Evolutionary conservation across 23 red algal genomes (phyloP).

Genomic region (Chondrus crispus): DNA sequence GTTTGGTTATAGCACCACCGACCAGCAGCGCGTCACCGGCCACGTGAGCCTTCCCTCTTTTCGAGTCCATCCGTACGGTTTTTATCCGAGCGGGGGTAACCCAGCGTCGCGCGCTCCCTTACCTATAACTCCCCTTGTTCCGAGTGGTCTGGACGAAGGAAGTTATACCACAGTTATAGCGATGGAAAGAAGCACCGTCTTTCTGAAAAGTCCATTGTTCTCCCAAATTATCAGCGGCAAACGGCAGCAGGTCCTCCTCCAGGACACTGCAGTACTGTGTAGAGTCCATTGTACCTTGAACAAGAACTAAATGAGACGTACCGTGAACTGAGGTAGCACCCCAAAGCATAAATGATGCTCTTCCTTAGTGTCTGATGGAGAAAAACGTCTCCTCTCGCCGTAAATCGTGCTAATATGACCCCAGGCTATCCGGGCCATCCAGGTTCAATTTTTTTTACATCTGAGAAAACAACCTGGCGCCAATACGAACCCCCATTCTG

Average conservation of each 20-base stretch:
- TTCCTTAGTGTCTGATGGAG: background rate
- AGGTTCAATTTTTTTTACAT: background rate
- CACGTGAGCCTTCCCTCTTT: no score
- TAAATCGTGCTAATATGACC: background rate
- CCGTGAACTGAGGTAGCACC: background rate
- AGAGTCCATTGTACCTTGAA: background rate
- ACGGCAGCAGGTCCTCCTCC: background rate
- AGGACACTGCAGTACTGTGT: background rate
- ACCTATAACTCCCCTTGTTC: no score
- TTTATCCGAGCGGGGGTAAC: no score
- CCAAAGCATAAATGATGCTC: background rate
- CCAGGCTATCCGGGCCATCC: background rate
- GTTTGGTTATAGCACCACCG: no score
- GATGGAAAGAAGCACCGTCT: background rate
- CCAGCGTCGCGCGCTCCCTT: no score
- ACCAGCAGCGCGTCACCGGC: no score
- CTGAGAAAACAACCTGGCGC: background rate
- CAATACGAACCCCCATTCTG: background rate
- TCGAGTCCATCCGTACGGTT: no score
- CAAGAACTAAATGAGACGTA: background rate
- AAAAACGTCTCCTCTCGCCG: background rate
- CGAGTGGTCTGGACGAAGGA: no score
- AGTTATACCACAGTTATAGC: background rate
- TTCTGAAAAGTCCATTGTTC: constrained; percentile 1
- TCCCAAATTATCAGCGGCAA: background rate